These are phyloP conservation scores for Sugiyamaella lignohabitans DNA, from an alignment of 805 yeast genomes.

Conservation along the genomic window DNA sequence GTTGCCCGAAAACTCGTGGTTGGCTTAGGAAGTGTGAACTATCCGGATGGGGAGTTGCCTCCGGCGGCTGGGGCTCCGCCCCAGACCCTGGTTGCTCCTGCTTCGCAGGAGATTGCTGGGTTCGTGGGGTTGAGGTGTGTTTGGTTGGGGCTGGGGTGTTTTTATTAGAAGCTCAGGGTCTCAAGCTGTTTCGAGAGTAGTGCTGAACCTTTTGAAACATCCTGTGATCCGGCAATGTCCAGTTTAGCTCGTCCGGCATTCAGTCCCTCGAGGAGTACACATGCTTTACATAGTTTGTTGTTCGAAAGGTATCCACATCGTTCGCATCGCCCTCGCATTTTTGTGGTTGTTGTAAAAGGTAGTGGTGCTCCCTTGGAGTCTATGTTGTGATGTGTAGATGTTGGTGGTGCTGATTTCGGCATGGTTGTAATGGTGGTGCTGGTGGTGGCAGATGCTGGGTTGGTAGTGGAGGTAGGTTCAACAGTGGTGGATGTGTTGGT, in stretches of 20 bases:
- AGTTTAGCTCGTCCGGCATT: slow-evolving; percentile 69
- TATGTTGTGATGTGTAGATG: too few species aligned
- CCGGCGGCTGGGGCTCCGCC: too few species aligned
- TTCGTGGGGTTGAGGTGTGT: too few species aligned
- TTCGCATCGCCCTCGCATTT: slow-evolving; percentile 49
- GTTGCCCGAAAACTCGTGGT: too few species aligned
- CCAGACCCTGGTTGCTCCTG: too few species aligned
- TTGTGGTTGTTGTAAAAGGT: slow-evolving; percentile 4
- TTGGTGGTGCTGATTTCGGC: too few species aligned
- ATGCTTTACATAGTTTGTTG: slow-evolving; percentile 87
- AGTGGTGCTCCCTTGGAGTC: not conserved
- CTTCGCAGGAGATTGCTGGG: too few species aligned
- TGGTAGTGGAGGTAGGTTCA: not conserved
- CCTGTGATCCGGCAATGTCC: slow-evolving; percentile 46
- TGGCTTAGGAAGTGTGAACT: too few species aligned
- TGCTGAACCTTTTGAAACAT: slow-evolving; percentile 15
- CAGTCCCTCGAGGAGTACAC: slow-evolving; percentile 77
- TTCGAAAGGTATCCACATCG: slow-evolving; percentile 89
- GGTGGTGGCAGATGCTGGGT: not conserved
- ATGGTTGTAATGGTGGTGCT: not conserved
- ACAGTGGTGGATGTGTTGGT: not conserved
- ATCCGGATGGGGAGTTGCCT: too few species aligned
- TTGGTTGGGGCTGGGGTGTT: too few species aligned
- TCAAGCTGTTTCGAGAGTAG: slow-evolving; percentile 38
- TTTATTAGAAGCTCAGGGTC: slow-evolving; percentile 50